Base-by-base conservation (phyloP, 1,284 basidiomycete species). In the Trichosporon faecale region DNA sequence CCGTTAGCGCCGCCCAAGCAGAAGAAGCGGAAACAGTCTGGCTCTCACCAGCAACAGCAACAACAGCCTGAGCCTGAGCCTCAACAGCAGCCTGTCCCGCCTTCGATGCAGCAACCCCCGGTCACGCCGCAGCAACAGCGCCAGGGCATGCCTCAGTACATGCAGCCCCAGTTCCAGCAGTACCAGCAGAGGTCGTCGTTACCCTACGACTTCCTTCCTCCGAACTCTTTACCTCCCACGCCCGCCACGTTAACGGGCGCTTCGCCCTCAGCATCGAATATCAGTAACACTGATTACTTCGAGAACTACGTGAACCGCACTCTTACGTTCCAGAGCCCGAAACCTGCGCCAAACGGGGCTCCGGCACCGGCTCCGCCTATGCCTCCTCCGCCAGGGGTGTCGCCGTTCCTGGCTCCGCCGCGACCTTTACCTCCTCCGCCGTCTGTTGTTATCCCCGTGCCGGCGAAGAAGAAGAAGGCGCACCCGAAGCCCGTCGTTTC, bases 161-260 rank as follows among this genome's bases (percentile, higher is more conserved):
- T 61, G 57, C 57, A 61, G 57, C 29, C 57, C 29, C 57, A 61
- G 40, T 44, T 65, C 44, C 64, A 65, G 64, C 64, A 65, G 40
- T 46, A 27, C 23, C 25, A 46, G 40, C 64, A 65, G 25, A 40
- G 40, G 25, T 31, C 70, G 23, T 31, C 70, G 6, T 33, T 74
- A 16, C 68, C 76, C 3, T 74, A 75, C 72, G 25, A 52, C 63
- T 72, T 76, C 66, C 65, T 76, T 1, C 68, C 67, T 1, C 52
- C 66, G 37, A 16, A 33, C 27, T 63, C 66, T 11, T 2, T 35
- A 7, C 16, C 60, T n/a, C 70, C 72, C 12, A 72, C 75, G 0
- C 73, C 75, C 1, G 40, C 40, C 27, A 74, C 73, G 14, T 52
- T 63, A 2, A 46, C 57, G 3, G 27, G 69, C 29, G 60, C 72